Evolutionary conservation across 129 eudicot species (phyloP).

Genomic region (Mikania micrantha): DNA sequence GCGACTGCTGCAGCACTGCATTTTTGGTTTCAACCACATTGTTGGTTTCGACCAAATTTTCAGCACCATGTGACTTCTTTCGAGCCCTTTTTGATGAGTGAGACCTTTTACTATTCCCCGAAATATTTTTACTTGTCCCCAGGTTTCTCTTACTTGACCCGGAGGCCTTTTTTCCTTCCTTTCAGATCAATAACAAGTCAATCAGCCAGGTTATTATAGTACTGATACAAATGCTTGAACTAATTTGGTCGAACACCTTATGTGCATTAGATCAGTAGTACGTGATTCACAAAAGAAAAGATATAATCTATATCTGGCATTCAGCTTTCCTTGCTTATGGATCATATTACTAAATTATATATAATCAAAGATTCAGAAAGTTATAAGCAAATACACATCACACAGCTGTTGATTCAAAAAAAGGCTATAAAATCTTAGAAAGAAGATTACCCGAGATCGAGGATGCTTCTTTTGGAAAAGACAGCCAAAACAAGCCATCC

Average conservation of each 20-base stretch:
- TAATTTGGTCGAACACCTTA: slow-evolving; percentile 14
- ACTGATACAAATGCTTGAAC: slow-evolving; percentile 1
- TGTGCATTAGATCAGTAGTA: slow-evolving; percentile 17
- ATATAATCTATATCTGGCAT: neutral
- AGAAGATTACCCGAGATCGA: slow-evolving; percentile 35
- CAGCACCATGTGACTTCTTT: no score
- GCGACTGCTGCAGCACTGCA: slow-evolving; percentile 22
- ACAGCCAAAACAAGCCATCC: slow-evolving; percentile 50
- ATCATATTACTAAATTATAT: neutral
- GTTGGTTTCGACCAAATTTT: no score
- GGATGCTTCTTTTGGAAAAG: slow-evolving; percentile 40
- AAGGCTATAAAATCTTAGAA: neutral
- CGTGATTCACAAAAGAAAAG: neutral
- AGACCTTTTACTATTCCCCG: slow-evolving; percentile 9
- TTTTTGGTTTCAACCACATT: neutral
- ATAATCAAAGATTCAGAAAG: neutral
- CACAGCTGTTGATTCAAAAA: neutral
- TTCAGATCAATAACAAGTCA: slow-evolving; percentile 16
- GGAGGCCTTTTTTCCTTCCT: slow-evolving; percentile 28
- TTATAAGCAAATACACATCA: neutral
- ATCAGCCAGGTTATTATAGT: neutral
- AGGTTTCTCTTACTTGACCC: slow-evolving; percentile 16
- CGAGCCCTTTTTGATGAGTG: slow-evolving; percentile 12
- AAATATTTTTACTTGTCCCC: slow-evolving; percentile 11
- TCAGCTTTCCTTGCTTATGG: neutral